Percentiles rank a stretch among this genome's conserved stretches.
Evolutionary conservation across 2,329 filamentous ascomycete genomes (phyloP).

Genomic region (Xylariales sp.): DNA sequence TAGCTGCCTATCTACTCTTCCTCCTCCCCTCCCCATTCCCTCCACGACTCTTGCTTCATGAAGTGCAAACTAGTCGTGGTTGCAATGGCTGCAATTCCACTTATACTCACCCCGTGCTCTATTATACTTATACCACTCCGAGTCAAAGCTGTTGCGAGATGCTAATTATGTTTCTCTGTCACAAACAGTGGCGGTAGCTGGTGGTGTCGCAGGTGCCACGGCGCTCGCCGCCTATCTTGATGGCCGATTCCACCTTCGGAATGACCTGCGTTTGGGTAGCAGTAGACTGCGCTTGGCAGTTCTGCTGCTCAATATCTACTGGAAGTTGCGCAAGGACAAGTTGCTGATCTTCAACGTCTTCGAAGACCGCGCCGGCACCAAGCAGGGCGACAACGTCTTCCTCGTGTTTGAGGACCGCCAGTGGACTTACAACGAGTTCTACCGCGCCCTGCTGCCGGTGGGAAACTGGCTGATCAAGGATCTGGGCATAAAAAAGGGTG

Average conservation of each 20-base stretch:
- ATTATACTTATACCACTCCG: too few relatives aligned
- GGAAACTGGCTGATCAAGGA: constrained; percentile 57
- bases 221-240: constrained; percentile 53
- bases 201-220: constrained; percentile 17
- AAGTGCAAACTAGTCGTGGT: too few relatives aligned
- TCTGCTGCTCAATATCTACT: neutral
- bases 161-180: neutral
- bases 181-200: constrained; percentile 12
- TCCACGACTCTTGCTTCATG: too few relatives aligned
- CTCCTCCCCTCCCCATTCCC: too few relatives aligned
- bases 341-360: constrained; percentile 17
- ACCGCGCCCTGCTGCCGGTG: constrained; percentile 49
- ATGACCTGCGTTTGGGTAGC: constrained; percentile 50
- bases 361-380: constrained; percentile 17
- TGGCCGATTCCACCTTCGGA: constrained; percentile 60
- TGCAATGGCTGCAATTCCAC: too few relatives aligned
- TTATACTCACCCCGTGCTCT: too few relatives aligned
- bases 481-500: constrained; percentile 49
- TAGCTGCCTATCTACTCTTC: too few relatives aligned
- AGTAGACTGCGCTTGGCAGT: constrained; percentile 17
- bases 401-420: constrained; percentile 55
- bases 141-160: neutral
- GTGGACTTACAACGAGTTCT: constrained; percentile 55
- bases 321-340: constrained; percentile 10
- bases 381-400: constrained; percentile 15